Conservation (phyloP, 176 grass and related monocot genomes). For the Ampelocalamus luodianensis region DNA sequence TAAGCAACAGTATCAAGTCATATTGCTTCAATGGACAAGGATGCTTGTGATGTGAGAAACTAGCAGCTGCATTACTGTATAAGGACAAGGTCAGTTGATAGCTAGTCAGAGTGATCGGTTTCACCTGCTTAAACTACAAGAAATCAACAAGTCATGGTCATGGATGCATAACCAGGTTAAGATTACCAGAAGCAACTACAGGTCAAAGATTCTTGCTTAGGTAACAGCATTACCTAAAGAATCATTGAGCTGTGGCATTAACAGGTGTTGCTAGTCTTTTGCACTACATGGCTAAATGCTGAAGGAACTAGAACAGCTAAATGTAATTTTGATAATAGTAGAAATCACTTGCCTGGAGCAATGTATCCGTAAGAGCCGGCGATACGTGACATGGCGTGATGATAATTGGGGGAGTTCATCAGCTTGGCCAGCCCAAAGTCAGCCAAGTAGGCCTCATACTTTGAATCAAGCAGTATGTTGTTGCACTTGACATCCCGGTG, state of each 20-base stretch:
- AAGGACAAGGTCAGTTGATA: constrained; percentile 21
- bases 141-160: constrained; percentile 25
- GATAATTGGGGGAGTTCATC: constrained; percentile 93
- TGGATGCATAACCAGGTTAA: constrained; percentile 47
- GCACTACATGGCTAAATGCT: constrained; percentile 25
- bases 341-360: constrained; percentile 81
- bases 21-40: not conserved
- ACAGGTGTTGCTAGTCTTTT: constrained; percentile 32
- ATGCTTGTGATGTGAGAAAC: constrained; percentile 43
- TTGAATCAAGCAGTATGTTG: constrained; percentile 89
- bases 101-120: constrained; percentile 30
- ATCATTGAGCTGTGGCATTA: constrained; percentile 33
- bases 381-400: constrained; percentile 82
- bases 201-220: constrained; percentile 53
- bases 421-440: constrained; percentile 97
- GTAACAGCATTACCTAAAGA: constrained; percentile 26
- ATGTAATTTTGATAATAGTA: not conserved
- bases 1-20: not conserved
- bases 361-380: constrained; percentile 97
- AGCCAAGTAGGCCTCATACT: constrained; percentile 85
- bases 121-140: constrained; percentile 52
- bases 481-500: constrained; percentile 97
- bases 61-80: not conserved
- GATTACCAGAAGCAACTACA: constrained; percentile 41
- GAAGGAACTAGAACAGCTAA: not conserved